A percentile compares a stretch with the other conserved stretches of the same genome.
Conservation (phyloP, 805 yeast genomes). For the Saturnispora hagleri region DNA sequence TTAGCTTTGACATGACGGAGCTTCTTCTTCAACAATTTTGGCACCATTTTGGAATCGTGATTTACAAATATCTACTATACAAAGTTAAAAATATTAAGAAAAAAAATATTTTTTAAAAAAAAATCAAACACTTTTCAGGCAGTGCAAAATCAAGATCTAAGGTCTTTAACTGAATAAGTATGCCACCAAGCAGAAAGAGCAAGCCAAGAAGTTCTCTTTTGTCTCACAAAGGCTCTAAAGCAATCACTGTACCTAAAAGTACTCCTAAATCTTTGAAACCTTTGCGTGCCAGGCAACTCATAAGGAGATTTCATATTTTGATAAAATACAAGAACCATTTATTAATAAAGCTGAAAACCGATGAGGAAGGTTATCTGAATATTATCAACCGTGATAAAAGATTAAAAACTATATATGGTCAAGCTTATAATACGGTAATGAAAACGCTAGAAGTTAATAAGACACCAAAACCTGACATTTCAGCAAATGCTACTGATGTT, state of each 20-base stretch:
- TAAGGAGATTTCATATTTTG: constrained; percentile 67
- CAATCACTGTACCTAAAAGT: constrained; percentile 9
- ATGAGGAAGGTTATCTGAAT: constrained; percentile 9
- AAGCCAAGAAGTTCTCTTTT: not conserved
- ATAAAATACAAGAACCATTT: constrained; percentile 45
- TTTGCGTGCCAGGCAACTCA: constrained; percentile 60
- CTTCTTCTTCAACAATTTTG: constrained; percentile 4
- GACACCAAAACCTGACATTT: constrained; percentile 13
- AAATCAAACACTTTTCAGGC: constrained; percentile 4
- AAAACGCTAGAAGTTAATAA: constrained; percentile 19
- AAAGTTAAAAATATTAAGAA: constrained; percentile 3
- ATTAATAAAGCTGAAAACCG: constrained; percentile 14
- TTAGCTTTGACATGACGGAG: not conserved
- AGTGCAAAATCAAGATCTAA: not conserved
- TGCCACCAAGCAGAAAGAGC: not conserved
- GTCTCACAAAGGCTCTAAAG: not conserved
- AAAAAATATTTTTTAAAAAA: not conserved
- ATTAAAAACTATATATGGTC: constrained; percentile 7
- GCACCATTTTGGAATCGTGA: not conserved
- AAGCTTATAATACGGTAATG: constrained; percentile 7
- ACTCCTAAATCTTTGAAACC: constrained; percentile 50
- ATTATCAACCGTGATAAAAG: constrained; percentile 8
- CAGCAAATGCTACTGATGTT: not conserved
- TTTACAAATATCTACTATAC: not conserved
- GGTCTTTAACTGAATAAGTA: constrained; percentile 19